Base-by-base conservation (phyloP, 2,329 filamentous ascomycete species). In the Colletotrichum echinochloae region DNA sequence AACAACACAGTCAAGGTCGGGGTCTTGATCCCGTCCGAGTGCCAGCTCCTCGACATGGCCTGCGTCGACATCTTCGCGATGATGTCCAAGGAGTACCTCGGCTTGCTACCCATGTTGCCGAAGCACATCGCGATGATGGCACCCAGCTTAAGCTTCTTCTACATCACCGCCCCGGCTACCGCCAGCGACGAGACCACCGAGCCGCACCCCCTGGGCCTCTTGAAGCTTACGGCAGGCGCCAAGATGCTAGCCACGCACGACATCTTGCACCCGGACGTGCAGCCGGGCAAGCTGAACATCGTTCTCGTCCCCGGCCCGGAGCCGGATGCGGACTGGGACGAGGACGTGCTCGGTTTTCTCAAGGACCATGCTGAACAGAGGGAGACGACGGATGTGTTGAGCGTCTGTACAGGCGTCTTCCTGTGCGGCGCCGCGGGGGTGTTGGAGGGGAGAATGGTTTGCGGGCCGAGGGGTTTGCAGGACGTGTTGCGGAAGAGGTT, bases 241-340 rank as follows among this genome's bases (percentile, higher is more conserved):
- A 74, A 70, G 4, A 70, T 86, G 51, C 74, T 77, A 41, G 78
- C 83, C 33, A 85, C 85, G 5, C 80, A 86, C 75, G 80, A 82
- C 66, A 82, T 82, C 72, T 75, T 75, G 37, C 82, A 87, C 73
- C 74, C 81, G 0, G 83, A 81, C 16, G 86, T 88, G 7, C 81
- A 82, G 20, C 84, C 87, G 0, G 87, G 86, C 3, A 79, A 81
- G 73, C 79, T 89, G 5, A 84, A 88, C 74, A 79, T 88, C 59
- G 73, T 89, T 18, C 72, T 87, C 0, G 80, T 88, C 0, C 87
- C 87, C 1, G 87, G 86, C 0, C 82, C 85, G 28, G 81, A 87
- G 60, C 86, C 85, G 0, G 39, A 28, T 0, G 66, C 60, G 2
- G 67, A 63, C 7, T 82, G 79, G 62, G 78, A 79, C 14, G 67